phyloP scores from a whole-genome alignment of 176 grass and related monocot genomes.

The Ananas comosus region DNA sequence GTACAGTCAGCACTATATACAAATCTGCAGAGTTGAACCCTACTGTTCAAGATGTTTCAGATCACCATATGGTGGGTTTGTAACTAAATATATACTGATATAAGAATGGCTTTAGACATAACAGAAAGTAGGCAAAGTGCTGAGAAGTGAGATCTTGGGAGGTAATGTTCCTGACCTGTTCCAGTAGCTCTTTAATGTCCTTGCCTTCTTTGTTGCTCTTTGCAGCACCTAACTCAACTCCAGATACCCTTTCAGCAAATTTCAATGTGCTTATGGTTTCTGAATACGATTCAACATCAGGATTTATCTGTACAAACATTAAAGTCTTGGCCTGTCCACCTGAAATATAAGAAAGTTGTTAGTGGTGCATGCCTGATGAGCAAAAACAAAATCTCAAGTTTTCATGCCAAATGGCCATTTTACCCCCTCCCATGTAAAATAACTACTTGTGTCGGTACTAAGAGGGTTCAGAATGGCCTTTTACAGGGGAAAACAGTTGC shows the following conservation, averaged over 20 bases:
- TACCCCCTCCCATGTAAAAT: too few relatives aligned
- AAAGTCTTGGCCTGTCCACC: conserved; percentile 96
- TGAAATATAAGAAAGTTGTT: conserved; percentile 25
- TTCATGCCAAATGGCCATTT: too few relatives aligned
- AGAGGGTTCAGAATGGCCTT: too few relatives aligned
- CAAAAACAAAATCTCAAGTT: background rate
- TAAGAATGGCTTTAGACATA: background rate
- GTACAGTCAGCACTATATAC: background rate
- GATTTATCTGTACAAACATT: conserved; percentile 98
- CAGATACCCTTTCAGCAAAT: conserved; percentile 98
- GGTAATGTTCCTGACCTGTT: conserved; percentile 44
- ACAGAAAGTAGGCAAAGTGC: conserved; percentile 7
- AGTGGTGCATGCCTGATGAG: background rate
- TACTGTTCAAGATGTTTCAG: too few relatives aligned
- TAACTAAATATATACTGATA: too few relatives aligned
- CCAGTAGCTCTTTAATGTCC: conserved; percentile 91
- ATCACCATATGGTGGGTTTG: too few relatives aligned
- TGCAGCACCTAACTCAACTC: conserved; percentile 92
- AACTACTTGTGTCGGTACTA: too few relatives aligned
- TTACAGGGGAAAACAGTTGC: too few relatives aligned
- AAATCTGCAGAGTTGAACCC: background rate
- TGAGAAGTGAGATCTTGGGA: background rate
- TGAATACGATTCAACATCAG: conserved; percentile 72
- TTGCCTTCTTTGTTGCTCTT: conserved; percentile 92
- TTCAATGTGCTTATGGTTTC: conserved; percentile 98